Conservation (phyloP, 2,329 filamentous ascomycete genomes). For the Sphaceloma murrayae region DNA sequence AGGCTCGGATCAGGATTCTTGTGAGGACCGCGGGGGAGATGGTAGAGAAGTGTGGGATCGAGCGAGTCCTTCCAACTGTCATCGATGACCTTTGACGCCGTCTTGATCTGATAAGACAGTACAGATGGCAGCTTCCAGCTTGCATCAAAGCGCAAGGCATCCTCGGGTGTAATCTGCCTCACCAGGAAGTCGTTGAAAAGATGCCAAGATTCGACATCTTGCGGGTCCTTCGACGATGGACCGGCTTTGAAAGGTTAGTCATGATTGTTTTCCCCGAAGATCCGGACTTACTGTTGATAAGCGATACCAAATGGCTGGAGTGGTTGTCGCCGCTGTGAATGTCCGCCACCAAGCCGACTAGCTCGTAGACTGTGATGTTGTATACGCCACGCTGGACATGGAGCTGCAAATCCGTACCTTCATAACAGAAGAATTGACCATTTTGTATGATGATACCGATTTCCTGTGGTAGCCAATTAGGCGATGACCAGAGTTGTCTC, state of each 20-base stretch:
- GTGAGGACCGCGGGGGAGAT: slow-evolving; percentile 20
- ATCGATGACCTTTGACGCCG: slow-evolving; percentile 72
- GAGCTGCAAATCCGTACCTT: slow-evolving; percentile 77
- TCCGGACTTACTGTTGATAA: slow-evolving; percentile 68
- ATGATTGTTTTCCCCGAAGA: slow-evolving; percentile 17
- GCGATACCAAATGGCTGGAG: slow-evolving; percentile 81
- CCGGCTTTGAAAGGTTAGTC: slow-evolving; percentile 41
- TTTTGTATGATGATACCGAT: slow-evolving; percentile 79
- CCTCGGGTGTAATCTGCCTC: slow-evolving; percentile 64
- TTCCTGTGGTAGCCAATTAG: slow-evolving; percentile 85
- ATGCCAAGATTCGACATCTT: slow-evolving; percentile 70
- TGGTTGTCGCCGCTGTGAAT: slow-evolving; percentile 79
- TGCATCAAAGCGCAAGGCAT: slow-evolving; percentile 81
- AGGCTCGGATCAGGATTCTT: slow-evolving; percentile 44
- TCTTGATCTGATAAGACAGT: slow-evolving; percentile 74
- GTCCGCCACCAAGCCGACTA: slow-evolving; percentile 81
- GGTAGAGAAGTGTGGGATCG: slow-evolving; percentile 76
- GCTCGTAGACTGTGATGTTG: slow-evolving; percentile 77
- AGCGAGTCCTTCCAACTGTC: slow-evolving; percentile 75
- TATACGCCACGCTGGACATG: slow-evolving; percentile 71
- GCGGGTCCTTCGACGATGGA: slow-evolving; percentile 52
- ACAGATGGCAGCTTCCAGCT: slow-evolving; percentile 90
- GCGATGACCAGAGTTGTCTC: slow-evolving; percentile 74
- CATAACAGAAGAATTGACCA: slow-evolving; percentile 90
- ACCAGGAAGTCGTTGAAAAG: slow-evolving; percentile 97